Percentiles rank a stretch among this genome's conserved stretches.
phyloP scores from a whole-genome alignment of 345 rosid species.

The Arabis hirsuta region DNA sequence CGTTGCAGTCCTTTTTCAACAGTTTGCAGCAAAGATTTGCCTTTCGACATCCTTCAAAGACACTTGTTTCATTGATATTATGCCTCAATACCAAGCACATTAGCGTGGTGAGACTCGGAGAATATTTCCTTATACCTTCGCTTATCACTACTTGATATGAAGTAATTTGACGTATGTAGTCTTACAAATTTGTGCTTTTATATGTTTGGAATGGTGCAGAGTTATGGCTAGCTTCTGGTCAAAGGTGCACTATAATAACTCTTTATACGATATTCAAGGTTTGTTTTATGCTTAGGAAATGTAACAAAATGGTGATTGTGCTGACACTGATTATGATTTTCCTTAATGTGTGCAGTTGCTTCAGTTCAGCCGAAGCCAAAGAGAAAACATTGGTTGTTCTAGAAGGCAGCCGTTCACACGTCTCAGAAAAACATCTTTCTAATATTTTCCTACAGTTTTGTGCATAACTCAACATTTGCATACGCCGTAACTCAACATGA shows the following conservation, averaged over 20 bases:
- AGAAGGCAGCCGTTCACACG: constrained; percentile 37
- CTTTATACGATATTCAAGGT: constrained; percentile 87
- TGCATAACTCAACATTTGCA: constrained; percentile 17
- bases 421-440: background rate
- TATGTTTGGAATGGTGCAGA: constrained; percentile 56
- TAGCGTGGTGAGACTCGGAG: constrained; percentile 57
- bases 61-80: constrained; percentile 86
- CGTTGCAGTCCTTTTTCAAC: constrained; percentile 47
- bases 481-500: background rate
- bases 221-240: constrained; percentile 99
- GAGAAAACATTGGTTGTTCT: constrained; percentile 96
- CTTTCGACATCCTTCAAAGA: constrained; percentile 94
- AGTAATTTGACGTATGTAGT: constrained; percentile 6
- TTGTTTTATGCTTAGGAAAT: constrained; percentile 31
- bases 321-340: constrained; percentile 21
- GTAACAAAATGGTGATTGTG: constrained; percentile 21
- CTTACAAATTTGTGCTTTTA: constrained; percentile 25
- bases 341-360: constrained; percentile 55
- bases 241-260: constrained; percentile 96
- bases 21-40: constrained; percentile 97
- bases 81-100: constrained; percentile 70
- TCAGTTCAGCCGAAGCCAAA: constrained; percentile 69
- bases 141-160: constrained; percentile 9
- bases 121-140: constrained; percentile 11
- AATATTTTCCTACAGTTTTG: constrained; percentile 17